phyloP scores from a whole-genome alignment of 1,284 basidiomycete genomes.

The Trichosporon faecale region DNA sequence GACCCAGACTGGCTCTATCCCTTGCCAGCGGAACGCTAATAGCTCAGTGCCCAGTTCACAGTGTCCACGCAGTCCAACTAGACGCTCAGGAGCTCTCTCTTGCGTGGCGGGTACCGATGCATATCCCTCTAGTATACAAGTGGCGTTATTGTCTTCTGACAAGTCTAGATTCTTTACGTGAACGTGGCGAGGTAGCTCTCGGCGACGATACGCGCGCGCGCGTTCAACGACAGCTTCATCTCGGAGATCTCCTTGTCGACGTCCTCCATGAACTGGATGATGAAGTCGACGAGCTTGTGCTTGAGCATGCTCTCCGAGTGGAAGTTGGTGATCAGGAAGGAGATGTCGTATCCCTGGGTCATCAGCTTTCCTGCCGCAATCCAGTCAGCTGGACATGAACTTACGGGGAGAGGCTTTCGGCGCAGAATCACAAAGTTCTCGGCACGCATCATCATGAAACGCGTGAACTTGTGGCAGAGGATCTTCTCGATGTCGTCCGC shows the following conservation, averaged over 20 bases:
- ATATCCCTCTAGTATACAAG: constrained; percentile 9
- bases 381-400: constrained; percentile 35
- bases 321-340: constrained; percentile 95
- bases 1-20: no score
- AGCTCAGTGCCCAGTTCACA: no score
- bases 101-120: neutral
- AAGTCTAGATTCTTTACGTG: neutral
- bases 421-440: constrained; percentile 95
- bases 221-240: constrained; percentile 74
- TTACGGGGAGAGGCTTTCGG: constrained; percentile 82
- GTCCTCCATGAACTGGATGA: constrained; percentile 99
- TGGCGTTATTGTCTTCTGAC: neutral
- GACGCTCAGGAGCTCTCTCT: no score
- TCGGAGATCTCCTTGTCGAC: constrained; percentile 65
- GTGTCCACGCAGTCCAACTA: no score
- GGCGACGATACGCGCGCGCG: constrained; percentile 93
- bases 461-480: constrained; percentile 96
- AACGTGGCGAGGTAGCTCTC: constrained; percentile 58
- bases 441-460: constrained; percentile 98
- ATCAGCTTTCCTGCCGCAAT: no score
- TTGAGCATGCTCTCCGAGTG: constrained; percentile 98
- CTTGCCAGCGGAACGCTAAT: no score
- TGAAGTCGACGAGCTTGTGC: constrained; percentile 99
- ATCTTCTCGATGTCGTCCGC: constrained; percentile 99
- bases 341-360: constrained; percentile 91